phyloP scores from a whole-genome alignment of 2,329 filamentous ascomycete species.

The Diaporthe citrichinensis region DNA sequence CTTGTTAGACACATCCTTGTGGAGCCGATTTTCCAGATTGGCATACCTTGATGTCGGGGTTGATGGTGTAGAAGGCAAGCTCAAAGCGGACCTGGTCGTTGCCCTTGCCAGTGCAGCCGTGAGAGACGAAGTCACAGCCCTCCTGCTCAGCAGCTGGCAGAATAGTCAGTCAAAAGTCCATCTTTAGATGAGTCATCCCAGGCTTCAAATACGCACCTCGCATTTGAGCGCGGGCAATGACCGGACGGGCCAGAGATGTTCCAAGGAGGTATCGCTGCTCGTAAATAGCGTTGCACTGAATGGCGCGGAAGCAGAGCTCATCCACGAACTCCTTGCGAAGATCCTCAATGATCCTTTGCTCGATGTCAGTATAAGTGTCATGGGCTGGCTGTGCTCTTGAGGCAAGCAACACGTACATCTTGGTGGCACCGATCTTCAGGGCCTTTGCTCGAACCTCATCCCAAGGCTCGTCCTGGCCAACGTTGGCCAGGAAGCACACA shows the following conservation, averaged over 20 bases:
- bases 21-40: not conserved
- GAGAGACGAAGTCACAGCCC: constrained; percentile 66
- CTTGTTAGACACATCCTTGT: not conserved
- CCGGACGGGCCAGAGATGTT: constrained; percentile 76
- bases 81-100: constrained; percentile 78
- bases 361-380: constrained; percentile 34
- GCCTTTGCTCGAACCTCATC: constrained; percentile 81
- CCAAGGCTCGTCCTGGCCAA: constrained; percentile 84
- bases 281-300: constrained; percentile 81
- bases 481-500: constrained; percentile 76
- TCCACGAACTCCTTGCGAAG: constrained; percentile 83
- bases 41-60: constrained; percentile 72
- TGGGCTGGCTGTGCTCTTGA: constrained; percentile 57
- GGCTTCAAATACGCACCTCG: constrained; percentile 33
- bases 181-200: not conserved
- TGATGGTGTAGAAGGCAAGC: constrained; percentile 55
- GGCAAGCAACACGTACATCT: constrained; percentile 38
- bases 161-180: not conserved
- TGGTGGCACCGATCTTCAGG: constrained; percentile 55
- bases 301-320: constrained; percentile 83
- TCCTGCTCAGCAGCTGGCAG: constrained; percentile 71
- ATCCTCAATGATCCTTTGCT: constrained; percentile 66
- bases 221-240: constrained; percentile 78
- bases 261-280: constrained; percentile 67
- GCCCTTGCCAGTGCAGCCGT: constrained; percentile 64